These are phyloP conservation scores for Venturia nashicola DNA, from an alignment of 2,329 filamentous ascomycete genomes.

Conservation along the genomic window DNA sequence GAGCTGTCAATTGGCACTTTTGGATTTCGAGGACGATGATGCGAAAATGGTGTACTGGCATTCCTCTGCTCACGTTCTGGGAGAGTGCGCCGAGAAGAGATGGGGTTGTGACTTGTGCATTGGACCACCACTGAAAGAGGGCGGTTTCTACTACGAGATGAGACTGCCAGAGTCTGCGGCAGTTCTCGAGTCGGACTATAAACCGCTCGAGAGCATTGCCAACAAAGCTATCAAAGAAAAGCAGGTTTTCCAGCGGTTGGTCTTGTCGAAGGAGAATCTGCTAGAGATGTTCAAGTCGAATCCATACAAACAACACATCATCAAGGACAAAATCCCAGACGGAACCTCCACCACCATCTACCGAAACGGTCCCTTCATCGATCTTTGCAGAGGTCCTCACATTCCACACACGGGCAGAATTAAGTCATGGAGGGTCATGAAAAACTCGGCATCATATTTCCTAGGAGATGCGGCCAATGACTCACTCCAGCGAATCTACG, in stretches of 20 bases:
- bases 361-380: slow-evolving; percentile 83
- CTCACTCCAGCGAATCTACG: slow-evolving; percentile 90
- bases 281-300: slow-evolving; percentile 96
- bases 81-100: slow-evolving; percentile 80
- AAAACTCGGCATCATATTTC: slow-evolving; percentile 77
- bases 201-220: slow-evolving; percentile 70
- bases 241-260: slow-evolving; percentile 83
- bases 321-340: slow-evolving; percentile 80
- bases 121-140: slow-evolving; percentile 80
- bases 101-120: slow-evolving; percentile 90
- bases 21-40: slow-evolving; percentile 64
- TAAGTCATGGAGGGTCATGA: slow-evolving; percentile 8
- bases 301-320: slow-evolving; percentile 97
- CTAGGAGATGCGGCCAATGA: slow-evolving; percentile 88
- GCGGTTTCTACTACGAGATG: slow-evolving; percentile 93
- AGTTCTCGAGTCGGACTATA: slow-evolving; percentile 68
- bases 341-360: slow-evolving; percentile 91
- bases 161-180: slow-evolving; percentile 58
- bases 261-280: slow-evolving; percentile 79
- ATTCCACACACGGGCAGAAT: slow-evolving; percentile 52
- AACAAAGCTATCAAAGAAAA: slow-evolving; percentile 88
- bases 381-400: slow-evolving; percentile 90
- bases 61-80: slow-evolving; percentile 88
- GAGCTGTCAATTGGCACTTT: slow-evolving; percentile 71
- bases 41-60: slow-evolving; percentile 98